Conservation (phyloP, 148 eudicot genomes). For the Amaranthus palmeri region DNA sequence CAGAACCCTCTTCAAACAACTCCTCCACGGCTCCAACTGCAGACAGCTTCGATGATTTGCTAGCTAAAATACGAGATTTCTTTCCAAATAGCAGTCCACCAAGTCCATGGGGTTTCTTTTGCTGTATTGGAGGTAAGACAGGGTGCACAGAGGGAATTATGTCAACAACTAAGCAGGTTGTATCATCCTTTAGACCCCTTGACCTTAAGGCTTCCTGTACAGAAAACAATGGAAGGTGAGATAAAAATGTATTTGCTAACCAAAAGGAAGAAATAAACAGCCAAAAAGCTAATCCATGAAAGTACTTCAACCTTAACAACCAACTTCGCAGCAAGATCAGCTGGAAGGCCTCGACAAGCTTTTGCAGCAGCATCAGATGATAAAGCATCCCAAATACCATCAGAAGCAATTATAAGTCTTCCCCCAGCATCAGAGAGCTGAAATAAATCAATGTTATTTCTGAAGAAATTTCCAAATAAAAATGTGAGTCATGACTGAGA, state of each 20-base stretch:
- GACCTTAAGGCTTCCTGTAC: constrained; percentile 96
- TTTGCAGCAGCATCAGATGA: constrained; percentile 84
- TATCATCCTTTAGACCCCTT: constrained; percentile 93
- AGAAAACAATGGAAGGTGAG: constrained; percentile 4
- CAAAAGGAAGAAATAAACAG: not conserved
- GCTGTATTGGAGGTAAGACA: constrained; percentile 47
- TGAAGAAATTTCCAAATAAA: constrained; percentile 3
- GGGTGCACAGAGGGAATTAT: constrained; percentile 81
- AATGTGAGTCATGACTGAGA: not conserved
- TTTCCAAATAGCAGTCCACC: constrained; percentile 63
- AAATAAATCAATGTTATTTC: constrained; percentile 16
- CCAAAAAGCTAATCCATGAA: not conserved
- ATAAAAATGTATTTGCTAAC: constrained; percentile 10
- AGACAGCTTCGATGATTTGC: constrained; percentile 68
- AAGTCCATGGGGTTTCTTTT: constrained; percentile 54
- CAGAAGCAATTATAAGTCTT: constrained; percentile 95
- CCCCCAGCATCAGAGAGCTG: constrained; percentile 94
- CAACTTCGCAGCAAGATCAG: constrained; percentile 94
- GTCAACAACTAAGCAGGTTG: constrained; percentile 97
- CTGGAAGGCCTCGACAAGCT: constrained; percentile 86
- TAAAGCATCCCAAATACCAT: constrained; percentile 97
- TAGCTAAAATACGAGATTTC: constrained; percentile 42
- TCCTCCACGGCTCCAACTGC: constrained; percentile 94
- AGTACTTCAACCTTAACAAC: constrained; percentile 71
- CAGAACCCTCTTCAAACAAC: constrained; percentile 98